These are phyloP conservation scores for Globisporangium middletonii DNA, from an alignment of 352 stramenopile species.

Conservation along the genomic window DNA sequence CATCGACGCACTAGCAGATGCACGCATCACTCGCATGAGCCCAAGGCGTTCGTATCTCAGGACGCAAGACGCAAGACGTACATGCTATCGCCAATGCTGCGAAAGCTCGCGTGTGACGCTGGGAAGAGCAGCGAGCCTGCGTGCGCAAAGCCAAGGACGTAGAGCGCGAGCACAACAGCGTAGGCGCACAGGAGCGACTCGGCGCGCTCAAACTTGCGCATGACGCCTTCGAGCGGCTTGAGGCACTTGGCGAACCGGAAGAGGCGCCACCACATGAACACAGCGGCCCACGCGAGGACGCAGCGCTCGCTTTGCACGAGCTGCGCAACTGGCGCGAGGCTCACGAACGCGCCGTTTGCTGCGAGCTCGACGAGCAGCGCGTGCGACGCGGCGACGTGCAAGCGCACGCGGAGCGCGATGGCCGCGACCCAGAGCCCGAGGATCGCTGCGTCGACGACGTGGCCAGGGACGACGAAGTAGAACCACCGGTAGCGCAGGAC, in stretches of 20 bases:
- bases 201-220: constrained; percentile 38
- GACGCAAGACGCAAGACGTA: constrained; percentile 14
- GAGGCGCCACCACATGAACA: constrained; percentile 62
- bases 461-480: constrained; percentile 50
- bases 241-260: constrained; percentile 37
- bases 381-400: constrained; percentile 28
- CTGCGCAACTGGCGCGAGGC: constrained; percentile 21
- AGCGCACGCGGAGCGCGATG: constrained; percentile 26
- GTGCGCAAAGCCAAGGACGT: constrained; percentile 43
- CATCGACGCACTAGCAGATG: constrained; percentile 22
- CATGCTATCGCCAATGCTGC: constrained; percentile 38
- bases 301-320: constrained; percentile 28
- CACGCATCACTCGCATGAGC: background rate
- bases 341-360: constrained; percentile 25
- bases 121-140: constrained; percentile 37
- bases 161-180: constrained; percentile 30
- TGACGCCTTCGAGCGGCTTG: constrained; percentile 30
- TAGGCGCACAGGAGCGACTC: constrained; percentile 38
- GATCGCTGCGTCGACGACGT: constrained; percentile 50
- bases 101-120: constrained; percentile 23
- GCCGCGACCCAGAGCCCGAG: constrained; percentile 34
- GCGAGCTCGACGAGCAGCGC: constrained; percentile 29
- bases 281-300: constrained; percentile 27
- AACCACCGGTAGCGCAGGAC: constrained; percentile 49
- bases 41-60: too few species aligned